phyloP scores from a whole-genome alignment of 2,329 filamentous ascomycete genomes.

The Arthroderma uncinatum region DNA sequence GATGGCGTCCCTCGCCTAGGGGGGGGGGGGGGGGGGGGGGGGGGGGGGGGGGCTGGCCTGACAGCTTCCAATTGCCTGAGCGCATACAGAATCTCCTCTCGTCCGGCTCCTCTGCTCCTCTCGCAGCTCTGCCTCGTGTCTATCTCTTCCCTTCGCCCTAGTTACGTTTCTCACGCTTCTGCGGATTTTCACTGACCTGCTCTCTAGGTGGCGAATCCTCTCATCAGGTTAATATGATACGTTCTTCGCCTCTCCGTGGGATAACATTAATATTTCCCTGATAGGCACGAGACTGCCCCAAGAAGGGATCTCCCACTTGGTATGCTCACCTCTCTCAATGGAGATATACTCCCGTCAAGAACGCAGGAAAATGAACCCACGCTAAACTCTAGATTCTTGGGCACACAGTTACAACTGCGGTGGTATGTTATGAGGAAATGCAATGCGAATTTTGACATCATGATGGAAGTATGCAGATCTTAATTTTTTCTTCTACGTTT shows the following conservation, averaged over 20 bases:
- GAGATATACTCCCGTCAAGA: neutral
- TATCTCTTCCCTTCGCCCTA: neutral
- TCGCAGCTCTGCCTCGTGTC: neutral
- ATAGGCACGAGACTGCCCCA: constrained; percentile 75
- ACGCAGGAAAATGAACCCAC: neutral
- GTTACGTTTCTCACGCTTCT: neutral
- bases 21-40: neutral
- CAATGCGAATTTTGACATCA: constrained; percentile 5
- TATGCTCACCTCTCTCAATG: constrained; percentile 36
- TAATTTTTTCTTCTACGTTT: constrained; percentile 19
- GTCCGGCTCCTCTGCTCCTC: neutral
- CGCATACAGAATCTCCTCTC: neutral
- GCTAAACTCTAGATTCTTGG: constrained; percentile 10
- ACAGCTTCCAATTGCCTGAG: neutral
- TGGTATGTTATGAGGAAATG: constrained; percentile 41
- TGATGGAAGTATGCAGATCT: constrained; percentile 16
- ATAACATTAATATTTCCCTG: constrained; percentile 15
- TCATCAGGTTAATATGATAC: constrained; percentile 56
- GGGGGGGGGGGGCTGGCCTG: neutral
- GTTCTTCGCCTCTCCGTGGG: constrained; percentile 14
- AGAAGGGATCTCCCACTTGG: constrained; percentile 73
- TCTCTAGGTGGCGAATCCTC: constrained; percentile 56
- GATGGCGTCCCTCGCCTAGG: neutral
- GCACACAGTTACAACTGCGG: constrained; percentile 64
- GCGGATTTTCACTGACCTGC: constrained; percentile 8